Evolutionary conservation across 2,329 filamentous ascomycete genomes (phyloP).

Genomic region (Hypoxylon sp.): DNA sequence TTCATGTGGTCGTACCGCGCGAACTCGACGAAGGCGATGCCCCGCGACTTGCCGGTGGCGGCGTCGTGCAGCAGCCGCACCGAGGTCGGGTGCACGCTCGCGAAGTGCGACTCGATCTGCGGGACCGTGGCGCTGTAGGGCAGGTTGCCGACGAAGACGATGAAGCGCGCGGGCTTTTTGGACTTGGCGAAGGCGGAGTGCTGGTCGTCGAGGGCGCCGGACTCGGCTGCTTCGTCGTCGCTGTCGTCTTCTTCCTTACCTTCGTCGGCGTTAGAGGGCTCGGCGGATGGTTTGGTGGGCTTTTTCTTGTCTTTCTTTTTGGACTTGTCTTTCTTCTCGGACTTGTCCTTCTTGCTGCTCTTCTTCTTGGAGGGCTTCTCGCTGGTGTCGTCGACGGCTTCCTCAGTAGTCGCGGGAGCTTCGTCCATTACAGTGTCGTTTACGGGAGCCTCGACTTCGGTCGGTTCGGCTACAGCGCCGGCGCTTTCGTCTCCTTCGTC

Average conservation of each 20-base stretch:
- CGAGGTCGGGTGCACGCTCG: conserved; percentile 74
- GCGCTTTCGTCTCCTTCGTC: conserved; percentile 24
- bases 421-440: conserved; percentile 14
- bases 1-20: conserved; percentile 88
- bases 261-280: conserved; percentile 16
- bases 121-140: conserved; percentile 83
- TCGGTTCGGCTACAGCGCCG: conserved; percentile 22
- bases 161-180: conserved; percentile 71
- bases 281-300: conserved; percentile 14
- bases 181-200: conserved; percentile 11
- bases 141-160: conserved; percentile 89
- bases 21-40: conserved; percentile 92
- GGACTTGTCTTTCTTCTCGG: conserved; percentile 51
- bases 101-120: conserved; percentile 80
- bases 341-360: conserved; percentile 45
- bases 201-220: conserved; percentile 30
- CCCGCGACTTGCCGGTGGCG: conserved; percentile 72
- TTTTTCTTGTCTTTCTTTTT: conserved; percentile 50
- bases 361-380: conserved; percentile 41
- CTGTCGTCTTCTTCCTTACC: conserved; percentile 7
- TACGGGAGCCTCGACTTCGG: background rate
- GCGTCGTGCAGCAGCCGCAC: conserved; percentile 81
- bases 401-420: conserved; percentile 2
- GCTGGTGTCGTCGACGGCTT: conserved; percentile 35
- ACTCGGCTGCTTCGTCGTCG: conserved; percentile 35